Base-by-base conservation (phyloP, 805 yeast species). In the Monosporozyma unispora region DNA sequence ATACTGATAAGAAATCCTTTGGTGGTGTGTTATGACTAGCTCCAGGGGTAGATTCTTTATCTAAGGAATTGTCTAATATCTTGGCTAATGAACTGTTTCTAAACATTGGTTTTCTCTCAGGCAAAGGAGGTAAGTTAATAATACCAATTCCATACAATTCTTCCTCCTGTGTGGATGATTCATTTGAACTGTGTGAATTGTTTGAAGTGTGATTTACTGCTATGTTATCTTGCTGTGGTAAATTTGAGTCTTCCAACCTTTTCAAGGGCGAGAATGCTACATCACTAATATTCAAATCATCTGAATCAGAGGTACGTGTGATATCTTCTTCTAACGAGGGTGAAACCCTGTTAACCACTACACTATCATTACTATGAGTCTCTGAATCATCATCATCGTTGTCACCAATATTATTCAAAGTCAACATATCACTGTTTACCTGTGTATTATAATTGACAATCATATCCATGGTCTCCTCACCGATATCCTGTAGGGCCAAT, bases 401-500 rank as follows among this genome's bases (percentile, higher is more conserved):
- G 25, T 22, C 10, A n/a, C n/a, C n/a, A n/a, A n/a, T n/a, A n/a
- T n/a, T n/a, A n/a, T n/a, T n/a, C n/a, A n/a, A n/a, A n/a, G n/a
- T n/a, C n/a, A n/a, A n/a, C n/a, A n/a, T 8, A 14, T 39, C 42
- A 25, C 22, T 42, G n/a, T 47, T 52, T 12, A 29, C 51, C 9
- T 38, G 48, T 2, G 67, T 64, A 46, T 64, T 62, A 45, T 61
- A 57, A 8, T 50, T 51, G 1, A 62, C 63, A 19, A 63, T 50
- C 60, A 58, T 55, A 9, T 62, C 67, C 67, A 64, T 62, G 0
- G 67, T 64, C 8, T 63, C 67, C 25, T 62, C 66, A 4, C 66
- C 67, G 12, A 63, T 59, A 12, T 63, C 67, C 18, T 61, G 58
- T 39, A 60, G 45, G 2, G 67, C 61, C 10, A 62, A 29, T 39